phyloP scores from a whole-genome alignment of 2,329 filamentous ascomycete species.

The Verticillium nonalfalfae region DNA sequence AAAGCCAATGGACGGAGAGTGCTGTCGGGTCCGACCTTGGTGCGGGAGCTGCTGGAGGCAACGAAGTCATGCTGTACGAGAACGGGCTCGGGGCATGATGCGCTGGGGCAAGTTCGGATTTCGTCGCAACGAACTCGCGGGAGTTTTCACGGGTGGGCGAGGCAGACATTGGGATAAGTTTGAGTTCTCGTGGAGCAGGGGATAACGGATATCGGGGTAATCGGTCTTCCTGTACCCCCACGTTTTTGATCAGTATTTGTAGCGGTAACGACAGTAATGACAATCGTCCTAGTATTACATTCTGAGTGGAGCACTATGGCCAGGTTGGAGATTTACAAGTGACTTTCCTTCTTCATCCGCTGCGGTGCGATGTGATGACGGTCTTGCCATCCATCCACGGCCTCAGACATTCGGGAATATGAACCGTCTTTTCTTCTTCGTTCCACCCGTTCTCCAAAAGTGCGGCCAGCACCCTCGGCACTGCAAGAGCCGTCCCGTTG shows the following conservation, averaged over 20 bases:
- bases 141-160: no score
- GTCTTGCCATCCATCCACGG: constrained; percentile 78
- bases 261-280: neutral
- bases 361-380: constrained; percentile 42
- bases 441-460: constrained; percentile 90
- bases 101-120: neutral
- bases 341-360: constrained; percentile 8
- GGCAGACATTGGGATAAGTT: neutral
- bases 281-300: neutral
- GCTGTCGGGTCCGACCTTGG: constrained; percentile 12
- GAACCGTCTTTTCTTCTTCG: constrained; percentile 58
- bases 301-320: neutral
- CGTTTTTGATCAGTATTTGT: neutral
- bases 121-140: neutral
- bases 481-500: constrained; percentile 89
- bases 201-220: neutral
- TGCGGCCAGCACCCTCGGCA: constrained; percentile 83
- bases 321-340: constrained; percentile 9
- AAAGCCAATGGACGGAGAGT: constrained; percentile 44
- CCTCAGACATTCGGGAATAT: constrained; percentile 71
- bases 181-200: neutral
- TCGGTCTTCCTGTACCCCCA: neutral
- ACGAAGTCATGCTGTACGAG: constrained; percentile 5
- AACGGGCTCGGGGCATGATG: constrained; percentile 14
- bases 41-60: constrained; percentile 1